Percentiles rank a stretch among this genome's conserved stretches.
Conservation (phyloP, 257 asterid species). For the Capsicum rhomboideum region DNA sequence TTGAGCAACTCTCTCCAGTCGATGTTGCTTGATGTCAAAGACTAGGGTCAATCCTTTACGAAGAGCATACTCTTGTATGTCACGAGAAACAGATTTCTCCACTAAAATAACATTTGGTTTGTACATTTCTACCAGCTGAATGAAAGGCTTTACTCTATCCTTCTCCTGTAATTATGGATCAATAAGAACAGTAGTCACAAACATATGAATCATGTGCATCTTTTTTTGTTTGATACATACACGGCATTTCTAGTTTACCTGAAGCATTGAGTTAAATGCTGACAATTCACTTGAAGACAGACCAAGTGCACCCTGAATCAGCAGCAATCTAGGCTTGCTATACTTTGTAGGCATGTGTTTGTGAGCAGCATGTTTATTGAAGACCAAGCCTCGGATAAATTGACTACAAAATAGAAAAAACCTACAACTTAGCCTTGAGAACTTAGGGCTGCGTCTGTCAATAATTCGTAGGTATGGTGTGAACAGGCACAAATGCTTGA, state of each 20-base stretch:
- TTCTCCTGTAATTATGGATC: constrained; percentile 44
- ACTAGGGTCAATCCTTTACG: constrained; percentile 73
- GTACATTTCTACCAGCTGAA: constrained; percentile 62
- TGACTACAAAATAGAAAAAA: constrained; percentile 30
- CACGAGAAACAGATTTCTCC: constrained; percentile 87
- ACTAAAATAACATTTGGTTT: constrained; percentile 82
- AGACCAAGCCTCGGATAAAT: constrained; percentile 70
- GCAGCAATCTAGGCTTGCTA: constrained; percentile 60
- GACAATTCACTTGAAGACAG: constrained; percentile 69
- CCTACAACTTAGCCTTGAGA: not conserved
- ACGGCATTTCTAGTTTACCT: constrained; percentile 34
- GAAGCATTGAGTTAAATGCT: constrained; percentile 63
- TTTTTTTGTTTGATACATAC: not conserved
- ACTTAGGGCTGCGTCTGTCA: not conserved
- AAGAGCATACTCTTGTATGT: constrained; percentile 72
- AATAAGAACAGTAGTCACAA: constrained; percentile 8
- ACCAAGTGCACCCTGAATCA: constrained; percentile 76
- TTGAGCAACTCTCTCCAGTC: constrained; percentile 84
- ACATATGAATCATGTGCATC: not conserved
- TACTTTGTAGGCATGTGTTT: constrained; percentile 81
- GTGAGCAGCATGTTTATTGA: constrained; percentile 87
- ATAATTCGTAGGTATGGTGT: not conserved
- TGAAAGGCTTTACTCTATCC: constrained; percentile 39
- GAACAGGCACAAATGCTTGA: not conserved
- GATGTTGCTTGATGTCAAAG: constrained; percentile 85